phyloP scores from a whole-genome alignment of 306 rosid species.

The Hippophae rhamnoides region DNA sequence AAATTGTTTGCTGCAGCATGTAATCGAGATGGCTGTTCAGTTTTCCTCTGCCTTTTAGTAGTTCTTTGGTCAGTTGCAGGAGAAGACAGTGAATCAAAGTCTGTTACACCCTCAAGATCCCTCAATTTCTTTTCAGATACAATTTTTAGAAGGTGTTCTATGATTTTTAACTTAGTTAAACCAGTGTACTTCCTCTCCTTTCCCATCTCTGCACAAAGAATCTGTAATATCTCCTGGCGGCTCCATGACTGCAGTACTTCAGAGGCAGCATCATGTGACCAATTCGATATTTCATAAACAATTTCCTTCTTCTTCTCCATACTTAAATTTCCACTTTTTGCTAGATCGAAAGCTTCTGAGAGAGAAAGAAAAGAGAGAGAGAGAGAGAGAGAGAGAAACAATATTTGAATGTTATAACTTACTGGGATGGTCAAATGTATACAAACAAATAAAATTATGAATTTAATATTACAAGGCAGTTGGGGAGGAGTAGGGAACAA shows the following conservation, averaged over 20 bases:
- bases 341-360: slow-evolving; percentile 47
- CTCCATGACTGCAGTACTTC: slow-evolving; percentile 90
- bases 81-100: slow-evolving; percentile 48
- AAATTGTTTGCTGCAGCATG: slow-evolving; percentile 37
- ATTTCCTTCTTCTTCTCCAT: slow-evolving; percentile 81
- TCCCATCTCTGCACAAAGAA: slow-evolving; percentile 96
- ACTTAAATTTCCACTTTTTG: slow-evolving; percentile 56
- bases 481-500: background rate
- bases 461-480: background rate
- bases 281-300: slow-evolving; percentile 69
- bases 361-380: slow-evolving; percentile 5
- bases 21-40: slow-evolving; percentile 63
- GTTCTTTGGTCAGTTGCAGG: slow-evolving; percentile 52
- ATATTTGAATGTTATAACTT: slow-evolving; percentile 12
- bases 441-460: background rate
- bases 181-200: slow-evolving; percentile 99
- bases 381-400: no score
- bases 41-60: slow-evolving; percentile 83
- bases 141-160: slow-evolving; percentile 80
- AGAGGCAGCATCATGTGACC: slow-evolving; percentile 57
- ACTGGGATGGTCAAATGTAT: slow-evolving; percentile 1
- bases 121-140: slow-evolving; percentile 76
- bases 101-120: slow-evolving; percentile 21
- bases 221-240: slow-evolving; percentile 89
- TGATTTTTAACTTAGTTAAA: slow-evolving; percentile 81